Evolutionary conservation across 257 asterid genomes (phyloP), one percentile per base, ranked within the genome.

Genomic region (Perilla frutescens): DNA sequence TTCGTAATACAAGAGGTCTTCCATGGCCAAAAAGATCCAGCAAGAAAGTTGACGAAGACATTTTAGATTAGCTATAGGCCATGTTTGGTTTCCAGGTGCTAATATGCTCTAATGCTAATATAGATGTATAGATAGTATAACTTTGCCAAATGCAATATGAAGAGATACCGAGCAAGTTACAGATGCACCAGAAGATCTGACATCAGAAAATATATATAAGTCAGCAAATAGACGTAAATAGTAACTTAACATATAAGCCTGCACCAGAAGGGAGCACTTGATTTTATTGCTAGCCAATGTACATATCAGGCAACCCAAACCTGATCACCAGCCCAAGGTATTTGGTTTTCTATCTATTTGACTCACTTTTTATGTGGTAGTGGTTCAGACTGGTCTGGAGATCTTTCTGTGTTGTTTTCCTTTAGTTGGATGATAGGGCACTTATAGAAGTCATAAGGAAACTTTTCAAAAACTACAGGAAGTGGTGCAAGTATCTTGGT

Each of bases 21-120:
- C 96, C 97, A 48, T 88, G 99, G 99, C 96, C 96, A 8, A 91
- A 90, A 78, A 96, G 87, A 62, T 84, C 75, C 77, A 88, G 84
- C 82, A 90, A 79, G 81, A 94, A 94, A 85, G 87, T 43, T 43
- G 93, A 91, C 56, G 97, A 90, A 80, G 99, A 94, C 68, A 88
- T 94, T 80, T 79, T 94, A 74, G 97, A 91, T 82, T 94, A 98
- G 98, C 94, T 94, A 72, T 93, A 90, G 82, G 72, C 88, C 66
- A 90, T 90, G 97, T 94, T 94, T 84, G 99, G 99, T 78, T 94
- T 94, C 79, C 99, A 94, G 99, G 99, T 94, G 68, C 62, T 59
- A 43, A 62, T 53, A 44, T 67, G 36, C 37, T 43, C 45, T 68
- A 57, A 32, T 66, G 48, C 69, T 64, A 29, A 51, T 57, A 29